These are phyloP conservation scores for Tetradesmus obliquus DNA, from an alignment of 139 green algal genomes.

Conservation along the genomic window DNA sequence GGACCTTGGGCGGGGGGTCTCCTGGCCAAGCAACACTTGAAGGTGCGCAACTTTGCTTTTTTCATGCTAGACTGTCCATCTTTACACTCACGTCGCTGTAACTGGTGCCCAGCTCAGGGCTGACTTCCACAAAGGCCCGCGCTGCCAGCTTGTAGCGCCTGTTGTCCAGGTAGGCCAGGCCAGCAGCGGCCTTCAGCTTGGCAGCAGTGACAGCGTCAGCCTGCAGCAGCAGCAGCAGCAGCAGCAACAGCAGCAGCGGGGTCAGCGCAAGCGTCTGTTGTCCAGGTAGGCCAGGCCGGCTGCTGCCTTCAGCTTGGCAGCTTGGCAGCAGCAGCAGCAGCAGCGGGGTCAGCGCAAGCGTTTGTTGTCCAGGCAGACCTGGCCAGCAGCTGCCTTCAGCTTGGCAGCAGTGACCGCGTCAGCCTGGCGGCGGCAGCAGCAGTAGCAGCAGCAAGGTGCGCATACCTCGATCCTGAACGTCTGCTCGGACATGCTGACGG, in stretches of 20 bases:
- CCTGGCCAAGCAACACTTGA: too few relatives aligned
- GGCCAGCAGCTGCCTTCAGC: conserved; percentile 68
- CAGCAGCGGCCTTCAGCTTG: conserved; percentile 78
- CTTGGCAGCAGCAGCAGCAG: too few relatives aligned
- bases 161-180: conserved; percentile 69
- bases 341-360: conserved; percentile 58
- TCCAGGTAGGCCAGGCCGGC: conserved; percentile 73
- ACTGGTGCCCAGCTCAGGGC: conserved; percentile 75
- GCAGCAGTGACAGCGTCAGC: conserved; percentile 57
- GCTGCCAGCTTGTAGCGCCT: conserved; percentile 88
- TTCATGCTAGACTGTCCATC: too few relatives aligned
- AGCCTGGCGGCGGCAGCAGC: conserved; percentile 31
- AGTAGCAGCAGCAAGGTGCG: background rate
- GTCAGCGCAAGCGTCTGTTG: background rate
- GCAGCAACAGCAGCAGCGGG: background rate
- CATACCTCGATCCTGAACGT: too few relatives aligned
- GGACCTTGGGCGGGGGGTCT: too few relatives aligned
- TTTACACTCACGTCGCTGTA: conserved; percentile 76
- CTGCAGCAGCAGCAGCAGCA: conserved; percentile 40
- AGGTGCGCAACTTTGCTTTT: too few relatives aligned
- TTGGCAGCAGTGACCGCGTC: conserved; percentile 66
- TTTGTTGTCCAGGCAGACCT: conserved; percentile 65
- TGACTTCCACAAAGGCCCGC: conserved; percentile 73
- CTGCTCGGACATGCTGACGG: too few relatives aligned
- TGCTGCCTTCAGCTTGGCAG: conserved; percentile 76